Evolutionary conservation across 140 eudicot genomes (phyloP).

Genomic region (Flaveria floridana): DNA sequence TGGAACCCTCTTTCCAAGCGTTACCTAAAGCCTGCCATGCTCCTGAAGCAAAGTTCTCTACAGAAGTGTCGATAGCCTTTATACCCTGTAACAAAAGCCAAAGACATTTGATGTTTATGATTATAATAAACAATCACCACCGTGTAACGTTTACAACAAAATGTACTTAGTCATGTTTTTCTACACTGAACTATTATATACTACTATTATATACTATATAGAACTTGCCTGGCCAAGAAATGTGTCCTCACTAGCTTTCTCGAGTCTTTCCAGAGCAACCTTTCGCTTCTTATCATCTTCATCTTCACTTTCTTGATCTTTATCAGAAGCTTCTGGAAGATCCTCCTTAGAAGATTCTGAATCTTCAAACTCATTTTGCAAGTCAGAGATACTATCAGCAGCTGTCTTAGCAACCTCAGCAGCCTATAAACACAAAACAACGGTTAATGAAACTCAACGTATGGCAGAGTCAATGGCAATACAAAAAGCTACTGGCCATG

Average conservation of each 20-base stretch:
- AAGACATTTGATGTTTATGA: conserved; percentile 1
- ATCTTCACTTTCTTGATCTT: conserved; percentile 64
- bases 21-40: conserved; percentile 97
- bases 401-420: conserved; percentile 81
- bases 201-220: conserved; percentile 4
- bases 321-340: conserved; percentile 47
- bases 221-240: conserved; percentile 84
- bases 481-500: neutral
- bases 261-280: conserved; percentile 73
- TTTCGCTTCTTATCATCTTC: conserved; percentile 64
- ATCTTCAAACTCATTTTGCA: conserved; percentile 53
- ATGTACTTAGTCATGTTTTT: neutral
- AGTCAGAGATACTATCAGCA: conserved; percentile 66
- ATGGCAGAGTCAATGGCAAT: neutral
- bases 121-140: neutral
- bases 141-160: neutral
- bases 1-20: conserved; percentile 81
- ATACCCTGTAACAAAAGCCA: conserved; percentile 56
- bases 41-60: conserved; percentile 85
- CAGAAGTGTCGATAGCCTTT: conserved; percentile 71
- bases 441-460: neutral
- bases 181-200: neutral
- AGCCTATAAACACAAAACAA: conserved; percentile 49
- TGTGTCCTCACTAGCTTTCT: conserved; percentile 84
- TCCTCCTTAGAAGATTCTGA: conserved; percentile 67